Base-by-base conservation (phyloP, 1,284 basidiomycete genomes). In the Ustilago bromivora region DNA sequence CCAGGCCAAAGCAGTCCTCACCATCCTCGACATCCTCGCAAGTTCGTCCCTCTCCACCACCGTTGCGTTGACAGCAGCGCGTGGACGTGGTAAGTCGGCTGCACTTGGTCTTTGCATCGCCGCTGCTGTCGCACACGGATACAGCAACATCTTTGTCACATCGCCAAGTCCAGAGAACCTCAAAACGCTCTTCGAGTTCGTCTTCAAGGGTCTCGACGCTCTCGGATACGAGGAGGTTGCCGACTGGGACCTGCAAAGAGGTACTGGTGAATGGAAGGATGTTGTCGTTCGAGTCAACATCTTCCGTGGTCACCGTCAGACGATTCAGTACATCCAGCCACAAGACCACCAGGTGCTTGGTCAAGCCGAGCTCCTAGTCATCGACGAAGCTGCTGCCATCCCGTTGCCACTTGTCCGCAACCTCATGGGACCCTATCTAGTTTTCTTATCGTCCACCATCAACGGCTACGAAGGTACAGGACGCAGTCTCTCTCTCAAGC, bases 381-480 rank as follows among this genome's bases (percentile, higher is more conserved):
- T 99, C 70, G 97, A 99, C 81, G 97, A 99, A 87, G 97, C 96
- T 4, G 97, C 97, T 7, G 97, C 97, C 17, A 98, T 99, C 67
- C 97, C 97, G 0, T 90, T 99, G 49, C 94, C 96, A 4, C 91
- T 98, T 31, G 96, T 99, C 19, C 92, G 93, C 75, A 95, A 95
- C 82, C 92, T 99, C 69, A 92, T 99, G 72, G 97, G 97, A 0
- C 96, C 96, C 0, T 99, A 99, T 87, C 93, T 98, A 49, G 95
- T 99, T 58, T 98, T 99, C 89, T 92, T 99, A 90, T 94, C 95
- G 1, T 97, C 95, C 19, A 99, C 97, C 2, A 96, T 99, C 88
- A 98, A 98, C 85, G 97, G 97, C 52, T 99, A 99, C 88, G 97
- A 99, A 89, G 97, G 97, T 23, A 99, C 97, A 0, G 97, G 97